Percentiles rank a stretch among this genome's conserved stretches.
These are phyloP conservation scores for Candida quercuum DNA, from an alignment of 805 yeast species.

Conservation along the genomic window DNA sequence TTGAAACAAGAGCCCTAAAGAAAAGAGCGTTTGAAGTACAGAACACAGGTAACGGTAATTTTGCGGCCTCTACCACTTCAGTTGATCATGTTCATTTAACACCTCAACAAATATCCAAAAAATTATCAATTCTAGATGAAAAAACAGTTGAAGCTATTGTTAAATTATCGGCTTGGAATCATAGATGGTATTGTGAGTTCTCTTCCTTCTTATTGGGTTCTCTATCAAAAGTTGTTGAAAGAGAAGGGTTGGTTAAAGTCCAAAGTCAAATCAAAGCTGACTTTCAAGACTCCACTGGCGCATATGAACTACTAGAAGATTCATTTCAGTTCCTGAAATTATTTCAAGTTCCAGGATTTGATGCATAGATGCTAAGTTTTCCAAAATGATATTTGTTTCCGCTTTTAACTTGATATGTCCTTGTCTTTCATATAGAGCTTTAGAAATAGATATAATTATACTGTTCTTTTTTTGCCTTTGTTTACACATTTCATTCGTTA, in stretches of 20 bases:
- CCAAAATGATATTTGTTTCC: neutral
- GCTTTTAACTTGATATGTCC: no score
- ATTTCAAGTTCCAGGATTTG: constrained; percentile 13
- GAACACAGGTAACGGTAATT: constrained; percentile 25
- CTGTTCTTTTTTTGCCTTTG: no score
- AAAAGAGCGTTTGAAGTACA: constrained; percentile 18
- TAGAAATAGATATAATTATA: no score
- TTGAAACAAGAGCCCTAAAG: constrained; percentile 35
- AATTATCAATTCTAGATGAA: constrained; percentile 32
- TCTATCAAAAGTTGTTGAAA: constrained; percentile 56
- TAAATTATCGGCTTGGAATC: constrained; percentile 92
- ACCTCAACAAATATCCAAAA: constrained; percentile 26
- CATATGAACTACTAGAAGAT: constrained; percentile 49
- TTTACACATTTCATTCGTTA: no score
- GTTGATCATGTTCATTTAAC: constrained; percentile 13
- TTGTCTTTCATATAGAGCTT: no score
- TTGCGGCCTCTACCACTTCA: constrained; percentile 12
- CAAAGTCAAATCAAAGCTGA: constrained; percentile 66
- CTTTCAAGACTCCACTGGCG: constrained; percentile 53
- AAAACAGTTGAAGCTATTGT: constrained; percentile 61
- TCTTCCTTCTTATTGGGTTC: constrained; percentile 62
- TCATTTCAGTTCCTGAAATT: constrained; percentile 38
- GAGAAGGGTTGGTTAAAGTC: constrained; percentile 75
- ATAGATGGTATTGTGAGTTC: constrained; percentile 94
- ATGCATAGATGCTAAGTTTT: constrained; percentile 2